phyloP scores from a whole-genome alignment of 2,329 filamentous ascomycete genomes.

The Colletotrichum lentis region DNA sequence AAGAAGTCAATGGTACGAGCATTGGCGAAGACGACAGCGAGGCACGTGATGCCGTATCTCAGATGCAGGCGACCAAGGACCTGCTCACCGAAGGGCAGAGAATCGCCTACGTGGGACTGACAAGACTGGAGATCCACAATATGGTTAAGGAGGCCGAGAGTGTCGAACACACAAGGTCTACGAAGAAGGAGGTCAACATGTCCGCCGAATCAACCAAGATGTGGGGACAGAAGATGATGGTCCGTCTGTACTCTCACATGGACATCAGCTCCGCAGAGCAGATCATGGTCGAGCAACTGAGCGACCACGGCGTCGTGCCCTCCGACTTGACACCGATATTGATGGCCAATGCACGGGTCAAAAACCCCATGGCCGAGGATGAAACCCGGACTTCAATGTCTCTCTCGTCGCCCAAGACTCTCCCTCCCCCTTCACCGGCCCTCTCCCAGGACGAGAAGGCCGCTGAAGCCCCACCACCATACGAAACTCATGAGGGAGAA shows the following conservation, averaged over 20 bases:
- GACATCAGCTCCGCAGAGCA: slow-evolving; percentile 92
- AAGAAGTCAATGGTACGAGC: slow-evolving; percentile 68
- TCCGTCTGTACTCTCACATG: slow-evolving; percentile 93
- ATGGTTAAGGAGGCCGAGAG: slow-evolving; percentile 76
- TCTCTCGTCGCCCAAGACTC: slow-evolving; percentile 30
- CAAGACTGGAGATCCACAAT: slow-evolving; percentile 78
- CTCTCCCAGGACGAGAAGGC: slow-evolving; percentile 53
- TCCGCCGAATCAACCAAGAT: slow-evolving; percentile 84
- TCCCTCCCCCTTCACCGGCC: slow-evolving; percentile 41
- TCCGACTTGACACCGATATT: slow-evolving; percentile 83
- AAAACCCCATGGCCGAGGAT: slow-evolving; percentile 81
- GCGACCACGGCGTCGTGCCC: slow-evolving; percentile 88
- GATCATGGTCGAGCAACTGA: slow-evolving; percentile 97
- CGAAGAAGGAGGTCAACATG: slow-evolving; percentile 75
- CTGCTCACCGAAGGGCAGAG: slow-evolving; percentile 93
- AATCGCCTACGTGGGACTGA: slow-evolving; percentile 93
- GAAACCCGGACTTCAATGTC: slow-evolving; percentile 16
- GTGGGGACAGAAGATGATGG: slow-evolving; percentile 99
- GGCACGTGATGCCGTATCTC: slow-evolving; percentile 82
- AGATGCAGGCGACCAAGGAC: slow-evolving; percentile 96
- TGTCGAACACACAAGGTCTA: slow-evolving; percentile 67
- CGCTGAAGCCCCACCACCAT: slow-evolving; percentile 65
- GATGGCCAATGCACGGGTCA: slow-evolving; percentile 91
- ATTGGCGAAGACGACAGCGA: slow-evolving; percentile 78
- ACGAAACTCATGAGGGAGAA: slow-evolving; percentile 70